These are phyloP conservation scores for Chlorophyllum brunneum DNA, from an alignment of 768 basidiomycete species.

Conservation along the genomic window DNA sequence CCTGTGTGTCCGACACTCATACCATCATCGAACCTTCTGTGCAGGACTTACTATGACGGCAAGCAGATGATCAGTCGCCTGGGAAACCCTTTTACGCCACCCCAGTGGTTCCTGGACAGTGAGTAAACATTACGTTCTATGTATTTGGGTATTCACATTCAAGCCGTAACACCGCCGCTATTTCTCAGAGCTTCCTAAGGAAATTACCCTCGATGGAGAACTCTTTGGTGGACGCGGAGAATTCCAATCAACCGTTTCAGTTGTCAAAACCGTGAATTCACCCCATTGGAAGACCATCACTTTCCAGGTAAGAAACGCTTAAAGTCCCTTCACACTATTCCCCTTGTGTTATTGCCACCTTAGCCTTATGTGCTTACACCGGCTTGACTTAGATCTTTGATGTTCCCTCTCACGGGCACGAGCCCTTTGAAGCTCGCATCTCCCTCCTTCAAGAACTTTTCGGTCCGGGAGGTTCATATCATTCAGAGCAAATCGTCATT, in stretches of 20 bases:
- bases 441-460: slow-evolving; percentile 40
- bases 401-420: slow-evolving; percentile 42
- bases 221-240: slow-evolving; percentile 54
- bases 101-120: slow-evolving; percentile 57
- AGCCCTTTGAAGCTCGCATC: slow-evolving; percentile 51
- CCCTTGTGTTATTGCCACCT: too few species aligned
- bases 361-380: not conserved
- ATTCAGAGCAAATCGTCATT: slow-evolving; percentile 38
- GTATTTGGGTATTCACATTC: not conserved
- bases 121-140: slow-evolving; percentile 15
- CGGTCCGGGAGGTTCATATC: slow-evolving; percentile 41
- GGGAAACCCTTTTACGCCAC: slow-evolving; percentile 55
- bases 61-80: slow-evolving; percentile 50
- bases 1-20: too few species aligned
- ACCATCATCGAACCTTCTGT: not conserved
- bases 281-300: slow-evolving; percentile 53
- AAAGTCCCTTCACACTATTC: not conserved
- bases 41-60: slow-evolving; percentile 53
- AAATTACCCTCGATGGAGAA: slow-evolving; percentile 56
- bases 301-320: slow-evolving; percentile 40
- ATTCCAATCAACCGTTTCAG: slow-evolving; percentile 55
- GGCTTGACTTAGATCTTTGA: slow-evolving; percentile 45
- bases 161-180: slow-evolving; percentile 1
- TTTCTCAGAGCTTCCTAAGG: slow-evolving; percentile 45
- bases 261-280: slow-evolving; percentile 56